These are phyloP conservation scores for Termitomyces sp. DNA, from an alignment of 768 basidiomycete species.

Conservation along the genomic window DNA sequence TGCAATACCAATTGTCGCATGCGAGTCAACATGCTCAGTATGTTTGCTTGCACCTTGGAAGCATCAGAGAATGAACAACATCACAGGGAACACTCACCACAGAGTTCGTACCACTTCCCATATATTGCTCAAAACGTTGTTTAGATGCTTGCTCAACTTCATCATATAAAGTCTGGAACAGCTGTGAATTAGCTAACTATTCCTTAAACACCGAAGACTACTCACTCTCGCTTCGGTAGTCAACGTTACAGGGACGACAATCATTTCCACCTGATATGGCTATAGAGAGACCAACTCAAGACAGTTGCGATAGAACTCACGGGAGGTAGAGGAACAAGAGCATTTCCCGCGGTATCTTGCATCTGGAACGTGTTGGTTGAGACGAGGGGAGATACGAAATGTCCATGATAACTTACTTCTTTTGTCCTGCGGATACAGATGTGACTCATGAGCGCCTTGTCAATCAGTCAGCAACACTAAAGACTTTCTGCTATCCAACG, in stretches of 20 bases:
- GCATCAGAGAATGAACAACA: background rate
- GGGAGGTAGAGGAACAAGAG: slow-evolving; percentile 71
- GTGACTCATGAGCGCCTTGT: slow-evolving; percentile 70
- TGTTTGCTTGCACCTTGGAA: slow-evolving; percentile 57
- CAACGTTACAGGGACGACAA: slow-evolving; percentile 64
- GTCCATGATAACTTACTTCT: slow-evolving; percentile 40
- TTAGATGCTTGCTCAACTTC: slow-evolving; percentile 59
- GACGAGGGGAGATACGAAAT: background rate
- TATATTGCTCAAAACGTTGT: slow-evolving; percentile 52
- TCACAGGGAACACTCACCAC: slow-evolving; percentile 27
- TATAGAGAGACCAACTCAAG: background rate
- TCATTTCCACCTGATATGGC: slow-evolving; percentile 63
- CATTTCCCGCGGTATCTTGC: slow-evolving; percentile 74
- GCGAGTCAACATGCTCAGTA: slow-evolving; percentile 80
- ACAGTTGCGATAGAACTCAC: slow-evolving; percentile 23
- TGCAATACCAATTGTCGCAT: slow-evolving; percentile 80
- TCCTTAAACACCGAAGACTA: background rate
- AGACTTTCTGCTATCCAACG: slow-evolving; percentile 16
- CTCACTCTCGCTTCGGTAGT: slow-evolving; percentile 59
- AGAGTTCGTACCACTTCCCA: slow-evolving; percentile 38
- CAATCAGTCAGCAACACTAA: slow-evolving; percentile 4
- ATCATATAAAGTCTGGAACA: slow-evolving; percentile 46
- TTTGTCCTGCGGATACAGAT: slow-evolving; percentile 80
- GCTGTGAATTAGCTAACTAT: slow-evolving; percentile 18
- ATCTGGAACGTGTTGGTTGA: slow-evolving; percentile 41